Evolutionary conservation across 768 basidiomycete genomes (phyloP), one percentile per base, ranked within the genome.

Genomic region (Tylopilus sp.): DNA sequence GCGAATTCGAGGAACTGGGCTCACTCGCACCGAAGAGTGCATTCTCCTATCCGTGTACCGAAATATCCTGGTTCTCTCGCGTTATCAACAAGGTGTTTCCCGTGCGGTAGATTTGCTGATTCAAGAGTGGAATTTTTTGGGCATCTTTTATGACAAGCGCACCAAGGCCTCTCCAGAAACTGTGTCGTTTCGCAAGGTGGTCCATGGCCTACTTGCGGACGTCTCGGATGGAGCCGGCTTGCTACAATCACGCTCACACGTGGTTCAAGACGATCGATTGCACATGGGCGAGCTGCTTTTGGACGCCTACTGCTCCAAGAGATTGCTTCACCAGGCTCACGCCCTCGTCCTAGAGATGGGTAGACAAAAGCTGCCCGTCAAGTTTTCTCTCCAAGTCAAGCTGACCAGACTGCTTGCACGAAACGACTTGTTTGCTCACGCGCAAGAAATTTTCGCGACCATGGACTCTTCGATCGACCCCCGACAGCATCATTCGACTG

Each of bases 341-440:
- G 67, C 71, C 1, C 64, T 82, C n/a, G 57, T 73, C 13, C 56
- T 72, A 20, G 69, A 72, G 48, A 69, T 82, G 72, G 57, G 66
- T 44, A 56, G 53, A 28, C 75, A 75, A 40, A 46, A 57, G 7
- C 44, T 81, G 13, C 42, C 56, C 15, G 51, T 76, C 8, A 53
- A 66, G 1, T 44, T 54, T 31, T 40, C 56, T 40, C 55, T 71
- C 21, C 71, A 70, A 35, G 61, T 75, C 26, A 50, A 51, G 20
- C 47, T 82, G 44, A 69, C 78, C 23, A 72, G 74, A 47, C 65
- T 71, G 9, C 74, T 85, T 13, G 76, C 73, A 13, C 69, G 68
- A 36, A 65, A 63, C 12, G 58, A 72, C 49, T 36, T 64, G 17
- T 75, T 75, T 53, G 63, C 65, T 38, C 61, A 69, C 1, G 84